A percentile compares a stretch with the other conserved stretches of the same genome.
phyloP scores from a whole-genome alignment of 257 asterid species.

The Agastache rugosa region DNA sequence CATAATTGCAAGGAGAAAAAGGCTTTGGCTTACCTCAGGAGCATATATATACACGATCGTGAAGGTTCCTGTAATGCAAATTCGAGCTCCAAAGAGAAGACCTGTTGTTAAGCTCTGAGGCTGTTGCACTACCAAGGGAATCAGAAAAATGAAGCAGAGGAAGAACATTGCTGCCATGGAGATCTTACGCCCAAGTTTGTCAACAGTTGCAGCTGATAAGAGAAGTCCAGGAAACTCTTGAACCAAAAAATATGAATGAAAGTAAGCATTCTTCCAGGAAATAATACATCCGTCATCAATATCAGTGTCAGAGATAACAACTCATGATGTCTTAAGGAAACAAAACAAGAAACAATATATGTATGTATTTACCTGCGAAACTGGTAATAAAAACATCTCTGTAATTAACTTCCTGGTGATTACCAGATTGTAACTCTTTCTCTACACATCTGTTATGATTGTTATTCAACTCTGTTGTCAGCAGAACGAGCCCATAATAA shows the following conservation, averaged over 20 bases:
- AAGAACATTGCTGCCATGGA: conserved; percentile 69
- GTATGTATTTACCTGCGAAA: conserved; percentile 64
- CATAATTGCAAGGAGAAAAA: neutral
- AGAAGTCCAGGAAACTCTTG: conserved; percentile 74
- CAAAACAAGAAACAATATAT: conserved; percentile 3
- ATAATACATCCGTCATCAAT: neutral
- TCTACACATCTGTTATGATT: conserved; percentile 47
- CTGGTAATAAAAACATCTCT: conserved; percentile 68
- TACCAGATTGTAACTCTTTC: conserved; percentile 38
- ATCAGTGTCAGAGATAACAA: neutral
- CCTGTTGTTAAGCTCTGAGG: conserved; percentile 54
- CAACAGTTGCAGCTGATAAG: conserved; percentile 67
- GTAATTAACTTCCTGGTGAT: conserved; percentile 53
- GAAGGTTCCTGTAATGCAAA: conserved; percentile 69
- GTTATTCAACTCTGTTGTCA: conserved; percentile 74
- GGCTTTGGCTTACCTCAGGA: conserved; percentile 63
- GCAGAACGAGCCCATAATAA: conserved; percentile 79
- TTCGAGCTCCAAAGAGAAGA: conserved; percentile 73
- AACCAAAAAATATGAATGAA: conserved; percentile 41
- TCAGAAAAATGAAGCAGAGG: conserved; percentile 62
- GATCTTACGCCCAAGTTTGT: conserved; percentile 72
- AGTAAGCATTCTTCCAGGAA: conserved; percentile 33
- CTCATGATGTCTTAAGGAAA: neutral
- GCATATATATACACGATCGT: conserved; percentile 71
- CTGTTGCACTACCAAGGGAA: conserved; percentile 63